Conservation (phyloP, 176 grass and related monocot species). For the Musa schizocarpa region DNA sequence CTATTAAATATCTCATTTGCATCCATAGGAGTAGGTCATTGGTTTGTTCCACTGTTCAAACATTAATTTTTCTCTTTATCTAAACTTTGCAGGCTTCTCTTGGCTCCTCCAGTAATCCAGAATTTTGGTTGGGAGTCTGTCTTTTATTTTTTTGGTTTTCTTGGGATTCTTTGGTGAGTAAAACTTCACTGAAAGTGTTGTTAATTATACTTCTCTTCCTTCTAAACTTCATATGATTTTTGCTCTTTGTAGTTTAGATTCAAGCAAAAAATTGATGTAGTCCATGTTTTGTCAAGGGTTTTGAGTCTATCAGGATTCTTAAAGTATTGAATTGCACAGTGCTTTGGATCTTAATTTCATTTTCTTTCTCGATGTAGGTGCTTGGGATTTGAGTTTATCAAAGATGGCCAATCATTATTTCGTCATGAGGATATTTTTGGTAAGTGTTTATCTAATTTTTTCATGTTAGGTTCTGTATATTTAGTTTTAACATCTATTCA, state of each 20-base stretch:
- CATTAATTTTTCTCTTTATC: conserved; percentile 12
- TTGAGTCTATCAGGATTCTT: not conserved
- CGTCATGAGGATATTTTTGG: conserved; percentile 36
- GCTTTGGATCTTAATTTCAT: not conserved
- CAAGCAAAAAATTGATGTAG: too few species aligned
- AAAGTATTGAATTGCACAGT: not conserved
- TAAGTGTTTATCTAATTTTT: conserved; percentile 35
- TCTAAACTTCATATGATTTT: not conserved
- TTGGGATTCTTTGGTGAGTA: conserved; percentile 91
- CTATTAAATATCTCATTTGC: too few species aligned
- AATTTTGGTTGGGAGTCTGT: conserved; percentile 93
- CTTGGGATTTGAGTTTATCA: conserved; percentile 79
- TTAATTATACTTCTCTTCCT: not conserved
- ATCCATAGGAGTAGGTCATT: not conserved
- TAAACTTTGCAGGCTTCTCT: conserved; percentile 64
- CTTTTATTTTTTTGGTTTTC: conserved; percentile 86
- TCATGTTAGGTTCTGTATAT: conserved; percentile 2
- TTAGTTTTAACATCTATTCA: not conserved
- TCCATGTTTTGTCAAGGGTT: not conserved
- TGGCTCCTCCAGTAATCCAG: conserved; percentile 81
- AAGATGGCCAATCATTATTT: conserved; percentile 37
- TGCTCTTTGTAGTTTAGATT: not conserved
- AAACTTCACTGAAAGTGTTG: conserved; percentile 2
- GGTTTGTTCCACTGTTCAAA: not conserved
- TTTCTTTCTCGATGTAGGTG: conserved; percentile 32